A percentile compares a stretch with the other conserved stretches of the same genome.
Conservation (phyloP, 1,139 yeast species). For the Hyphopichia buzzinii region DNA sequence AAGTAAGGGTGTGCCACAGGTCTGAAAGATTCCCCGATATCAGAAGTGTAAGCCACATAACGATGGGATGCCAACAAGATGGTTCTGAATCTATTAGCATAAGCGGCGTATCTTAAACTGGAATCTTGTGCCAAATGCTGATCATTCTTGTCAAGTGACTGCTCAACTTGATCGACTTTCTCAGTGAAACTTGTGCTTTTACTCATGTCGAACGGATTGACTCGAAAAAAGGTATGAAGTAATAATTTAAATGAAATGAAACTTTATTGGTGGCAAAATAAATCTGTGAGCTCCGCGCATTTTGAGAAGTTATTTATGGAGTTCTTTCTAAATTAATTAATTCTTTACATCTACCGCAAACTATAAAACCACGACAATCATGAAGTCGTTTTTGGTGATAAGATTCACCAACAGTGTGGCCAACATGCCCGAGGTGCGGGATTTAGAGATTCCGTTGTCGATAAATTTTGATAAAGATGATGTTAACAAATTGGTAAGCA, state of each 20-base stretch:
- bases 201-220: neutral
- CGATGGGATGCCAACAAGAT: slow-evolving; percentile 75
- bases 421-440: slow-evolving; percentile 21
- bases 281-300: too few relatives aligned
- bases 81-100: slow-evolving; percentile 71
- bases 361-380: too few relatives aligned
- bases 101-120: slow-evolving; percentile 73
- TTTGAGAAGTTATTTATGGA: too few relatives aligned
- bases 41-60: slow-evolving; percentile 85
- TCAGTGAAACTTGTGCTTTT: neutral
- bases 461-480: slow-evolving; percentile 32
- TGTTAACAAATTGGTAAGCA: slow-evolving; percentile 29
- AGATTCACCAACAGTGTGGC: slow-evolving; percentile 32
- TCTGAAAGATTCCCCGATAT: slow-evolving; percentile 85
- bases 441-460: slow-evolving; percentile 29
- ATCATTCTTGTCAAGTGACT: slow-evolving; percentile 14
- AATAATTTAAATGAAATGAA: neutral
- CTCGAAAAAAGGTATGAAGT: neutral
- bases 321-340: too few relatives aligned
- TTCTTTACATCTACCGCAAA: too few relatives aligned
- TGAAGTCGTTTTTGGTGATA: slow-evolving; percentile 22
- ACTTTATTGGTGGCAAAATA: too few relatives aligned
- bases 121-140: slow-evolving; percentile 38
- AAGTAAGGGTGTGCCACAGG: slow-evolving; percentile 74
- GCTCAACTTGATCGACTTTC: slow-evolving; percentile 6